A percentile compares a stretch with the other conserved stretches of the same genome.
These are phyloP conservation scores for Claviceps spartinae DNA, from an alignment of 2,329 filamentous ascomycete species.

Conservation along the genomic window DNA sequence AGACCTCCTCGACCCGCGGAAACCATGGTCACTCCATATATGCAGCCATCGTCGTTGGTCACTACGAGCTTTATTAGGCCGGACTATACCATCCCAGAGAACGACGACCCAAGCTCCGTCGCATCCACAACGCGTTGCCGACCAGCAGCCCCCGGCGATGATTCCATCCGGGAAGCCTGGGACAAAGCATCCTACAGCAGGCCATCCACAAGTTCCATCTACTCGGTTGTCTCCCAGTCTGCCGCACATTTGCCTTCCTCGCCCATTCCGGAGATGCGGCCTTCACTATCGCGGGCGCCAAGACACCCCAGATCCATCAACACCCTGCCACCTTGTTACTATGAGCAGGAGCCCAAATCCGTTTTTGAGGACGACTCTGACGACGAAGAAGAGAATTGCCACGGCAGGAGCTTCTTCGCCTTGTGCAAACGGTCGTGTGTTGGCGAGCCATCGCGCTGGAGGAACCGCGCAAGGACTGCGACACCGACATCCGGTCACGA, in stretches of 20 bases:
- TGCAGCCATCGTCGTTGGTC: conserved; percentile 6
- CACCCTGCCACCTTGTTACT: conserved; percentile 10
- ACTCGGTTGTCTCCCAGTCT: conserved; percentile 13
- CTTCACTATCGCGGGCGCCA: conserved; percentile 10
- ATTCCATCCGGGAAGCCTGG: background rate
- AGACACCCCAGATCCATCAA: conserved; percentile 16
- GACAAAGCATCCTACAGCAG: background rate
- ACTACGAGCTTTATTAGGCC: conserved; percentile 1
- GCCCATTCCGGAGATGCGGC: conserved; percentile 6
- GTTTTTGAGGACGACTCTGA: conserved; percentile 38
- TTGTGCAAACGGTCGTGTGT: conserved; percentile 25
- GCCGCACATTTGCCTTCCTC: conserved; percentile 9
- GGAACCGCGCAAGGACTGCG: conserved; percentile 1
- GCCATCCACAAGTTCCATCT: conserved; percentile 7
- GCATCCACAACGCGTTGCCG: conserved; percentile 8
- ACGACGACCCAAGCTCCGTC: background rate
- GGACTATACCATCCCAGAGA: background rate
- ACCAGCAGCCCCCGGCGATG: background rate
- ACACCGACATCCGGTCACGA: background rate
- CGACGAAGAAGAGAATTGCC: conserved; percentile 18
- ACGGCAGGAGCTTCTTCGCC: conserved; percentile 22
- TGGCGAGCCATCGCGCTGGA: conserved; percentile 16
- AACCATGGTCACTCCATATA: conserved; percentile 12
- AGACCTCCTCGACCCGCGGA: conserved; percentile 18
- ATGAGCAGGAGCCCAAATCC: conserved; percentile 15